phyloP scores from a whole-genome alignment of 2,329 filamentous ascomycete genomes.

The Stemphylium lycopersici region DNA sequence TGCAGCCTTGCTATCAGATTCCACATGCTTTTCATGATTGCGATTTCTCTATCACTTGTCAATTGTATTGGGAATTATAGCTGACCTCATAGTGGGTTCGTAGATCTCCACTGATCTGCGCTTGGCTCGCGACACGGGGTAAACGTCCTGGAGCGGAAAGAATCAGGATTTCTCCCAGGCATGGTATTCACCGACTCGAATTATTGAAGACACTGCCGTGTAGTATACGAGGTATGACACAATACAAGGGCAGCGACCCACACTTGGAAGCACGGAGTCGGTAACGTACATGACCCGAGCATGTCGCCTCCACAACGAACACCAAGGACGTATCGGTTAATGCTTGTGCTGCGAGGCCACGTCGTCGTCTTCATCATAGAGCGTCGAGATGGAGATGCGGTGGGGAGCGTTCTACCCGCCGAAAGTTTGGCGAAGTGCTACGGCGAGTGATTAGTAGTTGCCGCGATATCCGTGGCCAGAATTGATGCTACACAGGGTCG shows the following conservation, averaged over 20 bases:
- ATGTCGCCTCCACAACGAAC: constrained; percentile 4
- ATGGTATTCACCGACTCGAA: neutral
- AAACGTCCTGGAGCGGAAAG: neutral
- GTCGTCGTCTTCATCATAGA: constrained; percentile 5
- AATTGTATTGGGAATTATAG: neutral
- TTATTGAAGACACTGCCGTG: neutral
- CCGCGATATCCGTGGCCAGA: constrained; percentile 2
- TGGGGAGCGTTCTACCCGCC: constrained; percentile 4
- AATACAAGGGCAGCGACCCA: constrained; percentile 8
- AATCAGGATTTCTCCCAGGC: neutral
- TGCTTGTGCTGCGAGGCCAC: constrained; percentile 11
- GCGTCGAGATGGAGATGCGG: constrained; percentile 5
- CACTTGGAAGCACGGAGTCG: constrained; percentile 8
- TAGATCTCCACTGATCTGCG: too few species aligned
- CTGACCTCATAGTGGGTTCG: neutral
- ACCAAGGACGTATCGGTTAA: constrained; percentile 12
- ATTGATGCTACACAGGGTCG: constrained; percentile 3
- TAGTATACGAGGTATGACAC: constrained; percentile 15
- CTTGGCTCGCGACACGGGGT: neutral
- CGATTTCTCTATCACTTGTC: too few species aligned
- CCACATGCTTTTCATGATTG: too few species aligned
- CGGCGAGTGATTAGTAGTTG: neutral
- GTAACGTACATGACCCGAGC: constrained; percentile 5
- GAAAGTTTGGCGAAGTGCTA: neutral
- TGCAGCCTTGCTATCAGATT: too few species aligned